Conservation (phyloP, 2,329 filamentous ascomycete genomes). For the Botrytis aclada region DNA sequence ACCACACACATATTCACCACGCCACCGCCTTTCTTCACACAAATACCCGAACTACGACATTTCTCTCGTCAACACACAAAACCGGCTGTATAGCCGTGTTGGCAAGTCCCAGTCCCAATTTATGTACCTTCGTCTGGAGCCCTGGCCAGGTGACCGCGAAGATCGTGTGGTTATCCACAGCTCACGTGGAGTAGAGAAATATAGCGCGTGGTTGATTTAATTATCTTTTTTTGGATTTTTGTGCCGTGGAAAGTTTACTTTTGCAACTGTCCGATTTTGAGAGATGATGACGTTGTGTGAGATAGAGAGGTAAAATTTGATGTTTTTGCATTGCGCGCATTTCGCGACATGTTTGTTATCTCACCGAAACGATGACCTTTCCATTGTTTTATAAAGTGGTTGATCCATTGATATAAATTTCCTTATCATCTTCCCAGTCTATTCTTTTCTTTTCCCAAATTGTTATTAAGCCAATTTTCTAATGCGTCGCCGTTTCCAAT, state of each 20-base stretch:
- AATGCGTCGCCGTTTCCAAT: conserved; percentile 47
- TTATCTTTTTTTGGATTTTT: background rate
- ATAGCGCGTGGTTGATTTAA: background rate
- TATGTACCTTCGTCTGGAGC: background rate
- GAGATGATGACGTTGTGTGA: too few relatives aligned
- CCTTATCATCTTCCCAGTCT: background rate
- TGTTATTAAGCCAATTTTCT: conserved; percentile 35
- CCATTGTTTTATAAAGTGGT: background rate
- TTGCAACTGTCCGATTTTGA: background rate
- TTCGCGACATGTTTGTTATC: background rate
- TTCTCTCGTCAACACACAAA: background rate
- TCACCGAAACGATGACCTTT: background rate
- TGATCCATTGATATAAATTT: background rate
- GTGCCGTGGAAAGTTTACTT: background rate
- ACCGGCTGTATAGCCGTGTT: background rate
- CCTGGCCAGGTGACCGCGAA: background rate
- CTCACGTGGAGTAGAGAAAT: background rate
- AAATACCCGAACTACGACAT: background rate
- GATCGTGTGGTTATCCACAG: background rate
- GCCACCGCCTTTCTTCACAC: background rate
- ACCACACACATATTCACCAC: background rate
- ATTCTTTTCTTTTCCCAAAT: conserved; percentile 10
- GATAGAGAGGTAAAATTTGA: background rate
- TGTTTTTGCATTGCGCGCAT: background rate
- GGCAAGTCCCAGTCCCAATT: background rate